phyloP scores from a whole-genome alignment of 257 asterid species.

The Leonotis leonurus region DNA sequence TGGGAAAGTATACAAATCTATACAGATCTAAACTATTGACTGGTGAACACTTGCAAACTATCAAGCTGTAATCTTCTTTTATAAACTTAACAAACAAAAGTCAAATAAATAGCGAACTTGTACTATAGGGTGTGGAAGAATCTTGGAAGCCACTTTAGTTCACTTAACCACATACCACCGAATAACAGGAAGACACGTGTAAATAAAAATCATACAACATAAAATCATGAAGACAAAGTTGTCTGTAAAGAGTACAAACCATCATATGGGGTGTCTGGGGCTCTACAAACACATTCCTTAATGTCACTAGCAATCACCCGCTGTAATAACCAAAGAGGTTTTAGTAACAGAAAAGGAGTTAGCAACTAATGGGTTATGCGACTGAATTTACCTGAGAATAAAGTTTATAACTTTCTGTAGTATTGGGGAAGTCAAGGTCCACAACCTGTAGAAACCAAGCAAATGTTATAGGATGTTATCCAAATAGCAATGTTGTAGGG shows the following conservation, averaged over 20 bases:
- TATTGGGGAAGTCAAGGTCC: constrained; percentile 78
- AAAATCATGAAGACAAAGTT: constrained; percentile 3
- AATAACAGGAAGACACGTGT: background rate
- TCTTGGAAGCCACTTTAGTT: background rate
- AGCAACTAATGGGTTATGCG: constrained; percentile 16
- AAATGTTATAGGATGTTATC: background rate
- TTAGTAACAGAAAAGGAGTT: constrained; percentile 20
- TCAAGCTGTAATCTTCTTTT: too few species aligned
- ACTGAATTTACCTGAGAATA: constrained; percentile 67
- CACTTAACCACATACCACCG: background rate
- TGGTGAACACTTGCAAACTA: too few species aligned
- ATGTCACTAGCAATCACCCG: constrained; percentile 87
- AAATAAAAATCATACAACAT: background rate
- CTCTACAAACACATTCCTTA: constrained; percentile 92
- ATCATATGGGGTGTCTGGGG: constrained; percentile 97
- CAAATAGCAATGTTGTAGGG: constrained; percentile 4
- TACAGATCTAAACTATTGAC: too few species aligned
- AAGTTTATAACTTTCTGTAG: constrained; percentile 86
- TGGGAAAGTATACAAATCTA: too few species aligned
- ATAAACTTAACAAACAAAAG: too few species aligned
- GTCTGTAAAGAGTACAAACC: constrained; percentile 47
- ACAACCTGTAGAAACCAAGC: constrained; percentile 40
- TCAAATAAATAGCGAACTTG: too few species aligned
- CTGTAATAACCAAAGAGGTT: constrained; percentile 39
- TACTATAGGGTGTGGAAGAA: background rate